Conservation (phyloP, 2,329 filamentous ascomycete species). For the Alternaria atra region DNA sequence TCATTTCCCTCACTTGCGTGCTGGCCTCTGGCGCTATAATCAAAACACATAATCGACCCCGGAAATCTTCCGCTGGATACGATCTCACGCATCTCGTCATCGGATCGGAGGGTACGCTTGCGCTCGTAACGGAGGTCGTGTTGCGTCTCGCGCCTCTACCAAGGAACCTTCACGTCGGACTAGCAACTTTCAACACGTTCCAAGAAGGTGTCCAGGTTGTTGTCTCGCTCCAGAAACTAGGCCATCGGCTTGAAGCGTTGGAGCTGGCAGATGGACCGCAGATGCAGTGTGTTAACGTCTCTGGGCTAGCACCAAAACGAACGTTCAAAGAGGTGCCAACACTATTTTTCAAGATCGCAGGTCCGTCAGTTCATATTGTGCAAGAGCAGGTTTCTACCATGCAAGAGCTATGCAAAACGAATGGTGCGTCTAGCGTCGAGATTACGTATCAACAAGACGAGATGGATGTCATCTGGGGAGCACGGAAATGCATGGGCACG, state of each 20-base stretch:
- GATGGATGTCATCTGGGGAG: slow-evolving; percentile 74
- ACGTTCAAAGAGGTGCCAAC: slow-evolving; percentile 72
- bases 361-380: slow-evolving; percentile 67
- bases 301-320: slow-evolving; percentile 62
- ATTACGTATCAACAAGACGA: slow-evolving; percentile 69
- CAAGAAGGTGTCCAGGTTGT: slow-evolving; percentile 79
- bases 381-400: slow-evolving; percentile 78
- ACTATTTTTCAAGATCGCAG: slow-evolving; percentile 77
- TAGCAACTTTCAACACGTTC: slow-evolving; percentile 69
- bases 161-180: slow-evolving; percentile 78
- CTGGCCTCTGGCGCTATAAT: slow-evolving; percentile 87
- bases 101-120: slow-evolving; percentile 89
- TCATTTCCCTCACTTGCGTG: slow-evolving; percentile 83
- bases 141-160: slow-evolving; percentile 83
- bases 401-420: slow-evolving; percentile 62
- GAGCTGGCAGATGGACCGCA: slow-evolving; percentile 89
- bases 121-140: slow-evolving; percentile 87
- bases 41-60: slow-evolving; percentile 84
- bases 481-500: slow-evolving; percentile 76
- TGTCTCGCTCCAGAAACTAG: slow-evolving; percentile 76
- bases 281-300: slow-evolving; percentile 75
- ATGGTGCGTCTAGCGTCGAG: slow-evolving; percentile 70
- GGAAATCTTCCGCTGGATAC: slow-evolving; percentile 91
- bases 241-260: slow-evolving; percentile 84
- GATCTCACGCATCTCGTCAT: slow-evolving; percentile 88